Base-by-base conservation (phyloP, 2,329 filamentous ascomycete genomes). In the Colletotrichum horii region DNA sequence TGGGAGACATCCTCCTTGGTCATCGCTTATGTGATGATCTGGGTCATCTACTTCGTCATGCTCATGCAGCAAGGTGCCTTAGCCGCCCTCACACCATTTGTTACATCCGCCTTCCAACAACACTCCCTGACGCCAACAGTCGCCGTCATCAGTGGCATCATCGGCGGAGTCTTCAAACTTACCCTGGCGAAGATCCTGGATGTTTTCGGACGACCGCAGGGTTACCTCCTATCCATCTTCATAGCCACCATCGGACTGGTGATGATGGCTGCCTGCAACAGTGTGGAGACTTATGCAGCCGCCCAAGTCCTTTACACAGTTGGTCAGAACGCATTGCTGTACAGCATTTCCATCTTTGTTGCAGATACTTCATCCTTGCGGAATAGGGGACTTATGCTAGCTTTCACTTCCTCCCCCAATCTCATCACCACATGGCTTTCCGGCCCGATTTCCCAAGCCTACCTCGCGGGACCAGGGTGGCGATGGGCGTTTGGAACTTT, bases 221-320 rank as follows among this genome's bases (percentile, higher is more conserved):
- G 81, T 8, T 84, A 83, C 70, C 76, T 79, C 3, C 60, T 85
- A 32, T 81, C 79, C 52, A 76, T 84, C 8, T 34, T 80, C 8
- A 73, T 83, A 28, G 83, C 80, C 67, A 84, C 88, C 66, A 83
- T 89, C 64, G 84, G 86, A 4, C 62, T 91, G 74, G 85, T 90
- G 62, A 84, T 93, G 79, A 91, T 91, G 84, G 91, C 91, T 16
- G 84, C 85, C 0, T 91, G 86, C 78, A 83, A 86, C 6, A 86
- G 85, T 43, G 83, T 91, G 9, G 82, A 85, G 28, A 87, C 86
- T 1, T 80, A 78, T 64, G 77, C 75, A 24, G 79, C 79, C 19
- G 79, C 77, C 0, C 76, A 79, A 88, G 48, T 58, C 8, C 14
- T 69, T 22, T 60, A 43, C 19, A 24, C 24, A 12, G 30, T 69